Base-by-base conservation (phyloP, 2,329 filamentous ascomycete genomes). In the Ophiocordyceps camponoti-leonardi region DNA sequence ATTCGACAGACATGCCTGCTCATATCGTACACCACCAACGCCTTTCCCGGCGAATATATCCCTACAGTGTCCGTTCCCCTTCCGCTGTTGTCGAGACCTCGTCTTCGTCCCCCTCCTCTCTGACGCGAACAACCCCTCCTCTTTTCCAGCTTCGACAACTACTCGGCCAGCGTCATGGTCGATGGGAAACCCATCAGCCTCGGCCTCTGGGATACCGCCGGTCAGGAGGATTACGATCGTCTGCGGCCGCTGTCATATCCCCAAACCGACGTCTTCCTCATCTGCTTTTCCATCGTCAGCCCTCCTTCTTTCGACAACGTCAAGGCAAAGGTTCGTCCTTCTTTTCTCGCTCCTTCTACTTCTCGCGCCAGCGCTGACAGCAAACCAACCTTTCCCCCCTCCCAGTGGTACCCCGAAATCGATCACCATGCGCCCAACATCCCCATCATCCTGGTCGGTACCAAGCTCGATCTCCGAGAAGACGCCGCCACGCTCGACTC, bases 1-100 rank as follows among this genome's bases (percentile, higher is more conserved):
- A n/a, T 11, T 18, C 55, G 44, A 39, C 50, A 95, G 90, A 98
- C 92, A 74, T 98, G 92, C 73, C 81, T 98, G 49, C 81, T 98
- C 58, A 98, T 98, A 64, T 96, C 90, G 45, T 98, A 98, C 71
- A 96, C 92, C 52, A 98, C 92, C 52, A 98, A 96, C 71, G 92
- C 92, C 53, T 98, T 98, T 65, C 92, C 92, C n/a, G 92, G 92
- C 66, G 92, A 98, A 74, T 98, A 98, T 68, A 96, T 98, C 57
- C 92, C 92, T 54, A 98, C 92, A 57, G 92, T 98, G 84, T 92
- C 69, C 66, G 82, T 73, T n/a, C 18, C 23, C 23, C 35, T 10
- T 37, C n/a, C 18, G 31, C 37, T 33, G 50, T 39, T 35, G 45
- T 42, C 31, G 26, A 1, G 16, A 8, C 33, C 7, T 30, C 22